phyloP scores from a whole-genome alignment of 768 basidiomycete genomes.

The Amanita pseudoporphyria region DNA sequence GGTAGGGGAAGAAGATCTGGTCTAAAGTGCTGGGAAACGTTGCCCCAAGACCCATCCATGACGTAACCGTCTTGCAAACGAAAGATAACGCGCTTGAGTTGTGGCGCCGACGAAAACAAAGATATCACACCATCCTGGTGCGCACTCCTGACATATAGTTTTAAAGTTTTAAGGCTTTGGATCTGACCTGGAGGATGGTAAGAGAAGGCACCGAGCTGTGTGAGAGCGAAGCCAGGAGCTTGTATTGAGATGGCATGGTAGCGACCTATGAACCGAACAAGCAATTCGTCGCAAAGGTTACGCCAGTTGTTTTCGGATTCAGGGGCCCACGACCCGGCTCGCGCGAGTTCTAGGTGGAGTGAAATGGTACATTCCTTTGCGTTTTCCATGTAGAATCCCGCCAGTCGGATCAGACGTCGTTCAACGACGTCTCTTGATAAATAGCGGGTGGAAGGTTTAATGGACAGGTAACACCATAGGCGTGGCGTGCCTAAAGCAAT shows the following conservation, averaged over 20 bases:
- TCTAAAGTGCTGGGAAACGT: conserved; percentile 1
- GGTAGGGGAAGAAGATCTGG: conserved; percentile 1
- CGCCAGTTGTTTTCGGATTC: conserved; percentile 4
- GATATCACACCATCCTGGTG: background rate
- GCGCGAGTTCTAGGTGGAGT: background rate
- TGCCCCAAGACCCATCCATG: conserved; percentile 1
- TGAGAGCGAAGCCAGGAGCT: background rate
- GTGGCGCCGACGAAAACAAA: background rate
- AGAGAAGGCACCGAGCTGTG: background rate
- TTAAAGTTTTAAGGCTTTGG: background rate
- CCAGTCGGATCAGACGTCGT: background rate
- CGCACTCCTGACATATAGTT: background rate
- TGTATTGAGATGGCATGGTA: conserved; percentile 1
- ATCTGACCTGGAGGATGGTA: background rate
- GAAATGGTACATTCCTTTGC: background rate
- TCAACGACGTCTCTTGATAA: background rate
- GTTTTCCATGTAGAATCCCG: background rate
- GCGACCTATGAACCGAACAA: background rate
- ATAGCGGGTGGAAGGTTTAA: conserved; percentile 3
- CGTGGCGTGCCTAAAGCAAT: background rate
- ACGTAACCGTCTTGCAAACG: conserved; percentile 2
- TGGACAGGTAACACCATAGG: background rate
- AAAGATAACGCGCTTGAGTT: background rate
- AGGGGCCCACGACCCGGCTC: conserved; percentile 1
- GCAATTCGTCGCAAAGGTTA: background rate